Percentiles rank a stretch among this genome's conserved stretches.
Conservation (phyloP, 768 basidiomycete species). For the Heimioporus sp. region DNA sequence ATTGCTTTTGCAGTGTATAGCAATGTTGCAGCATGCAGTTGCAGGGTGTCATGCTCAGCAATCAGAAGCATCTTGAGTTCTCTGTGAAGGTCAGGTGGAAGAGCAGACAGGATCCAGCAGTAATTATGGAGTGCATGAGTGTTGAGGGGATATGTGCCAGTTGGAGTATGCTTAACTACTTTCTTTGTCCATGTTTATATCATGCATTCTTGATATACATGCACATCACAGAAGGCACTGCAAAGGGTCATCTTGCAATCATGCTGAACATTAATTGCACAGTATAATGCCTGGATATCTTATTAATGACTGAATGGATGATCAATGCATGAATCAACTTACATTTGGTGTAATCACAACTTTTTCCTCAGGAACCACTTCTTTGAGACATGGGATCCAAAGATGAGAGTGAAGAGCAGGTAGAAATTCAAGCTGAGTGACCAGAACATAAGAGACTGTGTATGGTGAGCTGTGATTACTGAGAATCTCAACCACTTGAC, state of each 20-base stretch:
- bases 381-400: not conserved
- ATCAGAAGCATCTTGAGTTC: not conserved
- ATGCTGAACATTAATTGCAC: conserved; percentile 1
- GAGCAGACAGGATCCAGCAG: not conserved
- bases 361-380: not conserved
- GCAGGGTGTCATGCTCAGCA: not conserved
- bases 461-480: not conserved
- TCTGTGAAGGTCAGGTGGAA: not conserved
- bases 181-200: not conserved
- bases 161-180: not conserved
- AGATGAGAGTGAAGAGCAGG: not conserved
- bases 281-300: not conserved
- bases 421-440: conserved; percentile 1
- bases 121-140: not conserved
- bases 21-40: not conserved
- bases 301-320: not conserved
- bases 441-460: not conserved
- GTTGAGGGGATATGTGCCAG: not conserved
- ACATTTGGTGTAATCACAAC: not conserved
- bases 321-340: not conserved
- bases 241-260: not conserved
- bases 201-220: not conserved
- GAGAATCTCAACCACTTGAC: not conserved
- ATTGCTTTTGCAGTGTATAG: not conserved
- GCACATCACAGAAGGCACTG: not conserved